Percentiles rank a stretch among this genome's conserved stretches.
Conservation (phyloP, 345 rosid genomes). For the Brassica rapa region DNA sequence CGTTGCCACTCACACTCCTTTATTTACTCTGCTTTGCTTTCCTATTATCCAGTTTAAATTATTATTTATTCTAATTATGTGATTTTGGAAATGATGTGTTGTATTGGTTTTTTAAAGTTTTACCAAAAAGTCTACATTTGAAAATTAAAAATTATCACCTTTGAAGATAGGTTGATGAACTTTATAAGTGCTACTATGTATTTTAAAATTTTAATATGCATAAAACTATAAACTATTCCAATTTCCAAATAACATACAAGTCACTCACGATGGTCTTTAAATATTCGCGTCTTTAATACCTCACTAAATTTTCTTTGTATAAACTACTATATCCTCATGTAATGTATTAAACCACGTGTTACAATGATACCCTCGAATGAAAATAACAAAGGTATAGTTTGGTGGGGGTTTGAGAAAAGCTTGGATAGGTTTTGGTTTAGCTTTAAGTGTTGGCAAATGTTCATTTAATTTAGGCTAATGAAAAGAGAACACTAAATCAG, state of each 20-base stretch:
- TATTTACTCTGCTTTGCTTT: not conserved
- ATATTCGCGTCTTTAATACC: not conserved
- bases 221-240: not conserved
- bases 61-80: not conserved
- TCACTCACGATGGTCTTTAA: not conserved
- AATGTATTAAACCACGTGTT: not conserved
- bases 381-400: not conserved
- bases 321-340: not conserved
- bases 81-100: not conserved
- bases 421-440: not conserved
- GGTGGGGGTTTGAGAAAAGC: not conserved
- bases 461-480: no score
- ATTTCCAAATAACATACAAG: not conserved
- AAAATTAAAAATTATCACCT: not conserved
- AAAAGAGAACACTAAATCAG: no score
- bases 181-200: not conserved
- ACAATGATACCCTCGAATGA: not conserved
- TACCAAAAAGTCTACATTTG: constrained; percentile 6
- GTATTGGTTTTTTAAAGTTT: not conserved
- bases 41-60: no score
- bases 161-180: constrained; percentile 1
- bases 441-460: not conserved
- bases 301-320: not conserved
- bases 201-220: not conserved
- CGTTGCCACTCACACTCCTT: constrained; percentile 28